phyloP scores from a whole-genome alignment of 129 eudicot species.

The Ambrosia artemisiifolia region DNA sequence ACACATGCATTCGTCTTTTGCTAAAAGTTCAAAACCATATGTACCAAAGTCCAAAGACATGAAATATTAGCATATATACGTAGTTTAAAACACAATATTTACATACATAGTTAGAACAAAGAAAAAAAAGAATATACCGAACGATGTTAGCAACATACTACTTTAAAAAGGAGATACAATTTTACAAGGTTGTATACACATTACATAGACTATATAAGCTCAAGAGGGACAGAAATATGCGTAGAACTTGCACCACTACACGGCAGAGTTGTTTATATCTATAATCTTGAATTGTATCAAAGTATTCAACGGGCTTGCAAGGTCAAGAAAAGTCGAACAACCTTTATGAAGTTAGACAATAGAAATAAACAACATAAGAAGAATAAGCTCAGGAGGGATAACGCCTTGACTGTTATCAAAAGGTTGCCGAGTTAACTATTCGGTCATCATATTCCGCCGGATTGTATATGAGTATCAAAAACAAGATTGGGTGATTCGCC shows the following conservation, averaged over 20 bases:
- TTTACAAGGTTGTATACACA: background rate
- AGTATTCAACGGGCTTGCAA: constrained; percentile 48
- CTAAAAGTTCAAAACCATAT: too few relatives aligned
- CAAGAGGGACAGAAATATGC: constrained; percentile 5
- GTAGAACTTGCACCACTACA: constrained; percentile 7
- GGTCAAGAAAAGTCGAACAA: constrained; percentile 67
- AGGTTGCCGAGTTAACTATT: background rate
- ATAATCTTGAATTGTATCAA: background rate
- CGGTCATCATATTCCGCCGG: constrained; percentile 1
- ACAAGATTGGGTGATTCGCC: constrained; percentile 22
- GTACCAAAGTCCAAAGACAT: too few relatives aligned
- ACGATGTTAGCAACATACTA: background rate
- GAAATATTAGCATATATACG: too few relatives aligned
- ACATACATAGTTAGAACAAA: constrained; percentile 10
- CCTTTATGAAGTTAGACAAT: constrained; percentile 34
- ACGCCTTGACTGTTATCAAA: constrained; percentile 39
- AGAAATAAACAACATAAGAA: constrained; percentile 28
- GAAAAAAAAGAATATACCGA: background rate
- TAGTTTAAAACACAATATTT: too few relatives aligned
- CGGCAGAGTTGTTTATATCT: background rate
- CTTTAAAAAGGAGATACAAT: background rate
- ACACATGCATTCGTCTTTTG: too few relatives aligned
- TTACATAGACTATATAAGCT: constrained; percentile 12
- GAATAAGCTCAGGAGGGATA: constrained; percentile 79
- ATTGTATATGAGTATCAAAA: constrained; percentile 22